Conservation (phyloP, 495 filamentous ascomycete genomes). For the Ramalina intermedia region DNA sequence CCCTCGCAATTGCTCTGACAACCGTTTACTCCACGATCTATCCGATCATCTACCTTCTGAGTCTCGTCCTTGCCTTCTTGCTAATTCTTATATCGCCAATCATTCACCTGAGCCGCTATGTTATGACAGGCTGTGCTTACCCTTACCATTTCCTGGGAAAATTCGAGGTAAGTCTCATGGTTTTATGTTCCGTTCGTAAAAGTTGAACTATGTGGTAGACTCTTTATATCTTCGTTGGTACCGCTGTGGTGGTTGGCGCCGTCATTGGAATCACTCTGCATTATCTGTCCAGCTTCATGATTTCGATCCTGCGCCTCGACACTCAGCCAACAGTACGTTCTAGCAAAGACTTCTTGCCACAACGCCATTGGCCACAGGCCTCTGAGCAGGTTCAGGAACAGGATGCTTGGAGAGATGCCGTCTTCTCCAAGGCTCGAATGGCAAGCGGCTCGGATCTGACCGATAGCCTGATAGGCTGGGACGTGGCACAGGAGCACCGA, state of each 20-base stretch:
- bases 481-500: slow-evolving; percentile 17
- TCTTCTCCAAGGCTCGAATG: not conserved
- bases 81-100: slow-evolving; percentile 29
- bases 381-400: not conserved
- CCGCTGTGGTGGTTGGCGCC: slow-evolving; percentile 43
- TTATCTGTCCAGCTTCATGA: slow-evolving; percentile 16
- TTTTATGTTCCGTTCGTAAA: slow-evolving; percentile 6
- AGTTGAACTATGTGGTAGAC: slow-evolving; percentile 30
- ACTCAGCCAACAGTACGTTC: not conserved
- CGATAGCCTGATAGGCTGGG: slow-evolving; percentile 24
- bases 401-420: slow-evolving; percentile 1
- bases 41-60: slow-evolving; percentile 23
- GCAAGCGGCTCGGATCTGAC: slow-evolving; percentile 7
- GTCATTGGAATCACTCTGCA: slow-evolving; percentile 35
- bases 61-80: slow-evolving; percentile 14
- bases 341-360: slow-evolving; percentile 2
- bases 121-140: slow-evolving; percentile 23
- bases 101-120: slow-evolving; percentile 25
- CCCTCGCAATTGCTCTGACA: slow-evolving; percentile 14
- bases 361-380: slow-evolving; percentile 5
- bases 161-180: slow-evolving; percentile 43
- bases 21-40: slow-evolving; percentile 24
- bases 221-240: slow-evolving; percentile 48
- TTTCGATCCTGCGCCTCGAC: slow-evolving; percentile 3
- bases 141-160: slow-evolving; percentile 35